These are phyloP conservation scores for Mollisiaceae sp. DNA, from an alignment of 2,329 filamentous ascomycete species.

Conservation along the genomic window DNA sequence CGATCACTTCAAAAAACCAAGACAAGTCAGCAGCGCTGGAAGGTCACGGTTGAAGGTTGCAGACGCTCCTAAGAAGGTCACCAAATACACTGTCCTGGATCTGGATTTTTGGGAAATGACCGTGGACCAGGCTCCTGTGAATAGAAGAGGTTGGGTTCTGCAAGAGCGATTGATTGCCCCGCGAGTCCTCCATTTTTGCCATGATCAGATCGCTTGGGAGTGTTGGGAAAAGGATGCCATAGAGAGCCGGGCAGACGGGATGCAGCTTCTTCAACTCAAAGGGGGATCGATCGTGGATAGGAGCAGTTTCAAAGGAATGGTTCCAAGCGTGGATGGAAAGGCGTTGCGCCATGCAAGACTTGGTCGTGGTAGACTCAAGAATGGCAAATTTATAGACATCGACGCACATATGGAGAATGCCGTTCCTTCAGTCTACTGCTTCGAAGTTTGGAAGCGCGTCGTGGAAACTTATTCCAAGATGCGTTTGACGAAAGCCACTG, in stretches of 20 bases:
- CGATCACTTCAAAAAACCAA: constrained; percentile 7
- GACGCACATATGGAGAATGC: constrained; percentile 10
- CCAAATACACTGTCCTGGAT: constrained; percentile 17
- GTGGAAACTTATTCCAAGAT: constrained; percentile 22
- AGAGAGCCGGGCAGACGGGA: constrained; percentile 15
- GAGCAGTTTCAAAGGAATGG: constrained; percentile 18
- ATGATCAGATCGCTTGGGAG: constrained; percentile 33
- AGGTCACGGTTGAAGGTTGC: not conserved
- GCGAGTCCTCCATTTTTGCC: constrained; percentile 31
- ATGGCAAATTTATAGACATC: constrained; percentile 8
- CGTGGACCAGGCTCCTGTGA: constrained; percentile 20
- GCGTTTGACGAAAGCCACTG: constrained; percentile 12
- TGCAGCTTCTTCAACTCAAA: constrained; percentile 16
- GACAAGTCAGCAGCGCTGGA: not conserved
- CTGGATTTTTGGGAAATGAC: constrained; percentile 21
- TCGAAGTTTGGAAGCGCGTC: constrained; percentile 20
- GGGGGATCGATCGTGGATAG: constrained; percentile 13
- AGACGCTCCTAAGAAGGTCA: not conserved
- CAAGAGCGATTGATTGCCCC: constrained; percentile 32
- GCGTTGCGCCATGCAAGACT: constrained; percentile 15
- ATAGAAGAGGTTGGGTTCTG: constrained; percentile 31
- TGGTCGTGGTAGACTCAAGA: constrained; percentile 9
- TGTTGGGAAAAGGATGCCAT: constrained; percentile 24
- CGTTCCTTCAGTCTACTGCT: constrained; percentile 17
- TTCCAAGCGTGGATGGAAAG: constrained; percentile 9